These are phyloP conservation scores for Boletus eberwhitei DNA, from an alignment of 768 basidiomycete species.

Conservation along the genomic window DNA sequence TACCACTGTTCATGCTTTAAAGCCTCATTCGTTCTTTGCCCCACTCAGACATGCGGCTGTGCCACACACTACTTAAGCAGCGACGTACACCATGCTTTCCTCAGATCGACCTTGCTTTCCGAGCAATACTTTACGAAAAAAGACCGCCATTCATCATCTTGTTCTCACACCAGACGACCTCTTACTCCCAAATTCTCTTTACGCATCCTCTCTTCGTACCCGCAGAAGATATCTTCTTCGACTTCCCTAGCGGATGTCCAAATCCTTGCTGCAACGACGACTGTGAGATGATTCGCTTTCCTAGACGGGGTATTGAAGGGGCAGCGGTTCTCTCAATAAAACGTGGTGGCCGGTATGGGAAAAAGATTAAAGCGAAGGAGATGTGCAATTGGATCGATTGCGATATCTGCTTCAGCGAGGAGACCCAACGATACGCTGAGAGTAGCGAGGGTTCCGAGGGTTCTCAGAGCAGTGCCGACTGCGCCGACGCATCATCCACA, in stretches of 20 bases:
- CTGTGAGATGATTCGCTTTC: slow-evolving; percentile 81
- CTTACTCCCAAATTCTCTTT: slow-evolving; percentile 80
- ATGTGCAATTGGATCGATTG: slow-evolving; percentile 89
- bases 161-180: slow-evolving; percentile 77
- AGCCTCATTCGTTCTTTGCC: slow-evolving; percentile 4
- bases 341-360: slow-evolving; percentile 49
- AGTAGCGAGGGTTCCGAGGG: slow-evolving; percentile 46
- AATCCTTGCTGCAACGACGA: slow-evolving; percentile 78
- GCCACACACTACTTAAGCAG: slow-evolving; percentile 62
- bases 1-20: background rate
- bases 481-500: slow-evolving; percentile 28
- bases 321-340: slow-evolving; percentile 64
- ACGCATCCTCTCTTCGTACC: slow-evolving; percentile 70
- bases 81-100: slow-evolving; percentile 78
- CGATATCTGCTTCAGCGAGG: slow-evolving; percentile 55
- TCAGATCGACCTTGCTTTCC: slow-evolving; percentile 74
- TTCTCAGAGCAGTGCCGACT: slow-evolving; percentile 43
- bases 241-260: slow-evolving; percentile 76
- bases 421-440: slow-evolving; percentile 29
- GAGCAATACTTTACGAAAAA: slow-evolving; percentile 74
- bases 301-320: slow-evolving; percentile 56
- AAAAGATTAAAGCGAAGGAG: slow-evolving; percentile 49
- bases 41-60: slow-evolving; percentile 58
- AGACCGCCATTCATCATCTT: slow-evolving; percentile 72
- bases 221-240: slow-evolving; percentile 67